Percentiles rank a stretch among this genome's conserved stretches.
phyloP scores from a whole-genome alignment of 371 early-diverging fungal genomes.

The Nosema muscidifuracis region DNA sequence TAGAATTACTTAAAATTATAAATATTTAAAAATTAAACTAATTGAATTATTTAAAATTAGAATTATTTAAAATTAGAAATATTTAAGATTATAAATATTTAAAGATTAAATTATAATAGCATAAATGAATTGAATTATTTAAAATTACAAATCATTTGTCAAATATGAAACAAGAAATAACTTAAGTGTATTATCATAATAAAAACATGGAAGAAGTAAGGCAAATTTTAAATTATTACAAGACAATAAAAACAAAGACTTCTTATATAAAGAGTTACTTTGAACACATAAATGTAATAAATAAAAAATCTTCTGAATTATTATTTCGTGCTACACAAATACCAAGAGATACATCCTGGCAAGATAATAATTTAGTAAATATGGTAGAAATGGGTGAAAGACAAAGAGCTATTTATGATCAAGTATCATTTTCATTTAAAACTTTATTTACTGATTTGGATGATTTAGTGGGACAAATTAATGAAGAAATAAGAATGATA shows the following conservation, averaged over 20 bases:
- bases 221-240: slow-evolving; percentile 1
- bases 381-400: slow-evolving; percentile 37
- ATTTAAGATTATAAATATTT: too few species aligned
- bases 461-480: slow-evolving; percentile 20
- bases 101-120: too few species aligned
- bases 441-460: slow-evolving; percentile 32
- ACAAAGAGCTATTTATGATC: slow-evolving; percentile 26
- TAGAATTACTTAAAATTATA: too few species aligned
- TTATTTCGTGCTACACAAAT: slow-evolving; percentile 39
- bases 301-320: slow-evolving; percentile 37
- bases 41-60: too few species aligned
- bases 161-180: too few species aligned
- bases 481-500: slow-evolving; percentile 20
- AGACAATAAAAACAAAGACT: slow-evolving; percentile 26
- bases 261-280: slow-evolving; percentile 32
- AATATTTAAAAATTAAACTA: too few species aligned
- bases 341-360: slow-evolving; percentile 44
- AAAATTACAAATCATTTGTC: too few species aligned
- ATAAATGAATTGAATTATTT: too few species aligned
- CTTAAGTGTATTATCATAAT: too few species aligned
- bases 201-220: slow-evolving; percentile 26
- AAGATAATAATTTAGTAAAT: slow-evolving; percentile 30
- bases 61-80: too few species aligned
- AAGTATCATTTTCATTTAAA: background rate
- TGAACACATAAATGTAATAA: slow-evolving; percentile 6